These are phyloP conservation scores for Naegleria lovaniensis DNA, from an alignment of 208 protist species.

Conservation along the genomic window DNA sequence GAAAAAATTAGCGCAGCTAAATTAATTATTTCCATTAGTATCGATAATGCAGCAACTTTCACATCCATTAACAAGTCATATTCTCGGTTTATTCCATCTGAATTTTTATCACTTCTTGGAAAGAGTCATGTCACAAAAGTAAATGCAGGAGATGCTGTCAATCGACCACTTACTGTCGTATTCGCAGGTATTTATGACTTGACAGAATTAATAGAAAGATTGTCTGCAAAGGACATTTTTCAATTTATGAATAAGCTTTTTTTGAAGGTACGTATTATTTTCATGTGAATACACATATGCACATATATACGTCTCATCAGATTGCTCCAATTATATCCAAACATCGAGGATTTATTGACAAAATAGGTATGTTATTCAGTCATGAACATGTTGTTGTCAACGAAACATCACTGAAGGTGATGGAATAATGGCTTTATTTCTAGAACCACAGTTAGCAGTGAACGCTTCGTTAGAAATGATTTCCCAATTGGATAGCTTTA, in stretches of 20 bases:
- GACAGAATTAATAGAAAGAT: slow-evolving; percentile 41
- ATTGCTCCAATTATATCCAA: slow-evolving; percentile 32
- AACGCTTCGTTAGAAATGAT: no score
- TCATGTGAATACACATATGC: no score
- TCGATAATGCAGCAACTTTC: neutral
- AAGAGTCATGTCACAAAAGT: neutral
- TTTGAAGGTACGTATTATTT: no score
- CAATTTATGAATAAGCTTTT: slow-evolving; percentile 36
- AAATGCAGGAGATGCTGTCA: neutral
- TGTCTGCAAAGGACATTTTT: slow-evolving; percentile 36
- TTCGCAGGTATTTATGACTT: slow-evolving; percentile 49
- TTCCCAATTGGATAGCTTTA: no score
- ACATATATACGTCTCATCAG: no score
- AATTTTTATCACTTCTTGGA: neutral
- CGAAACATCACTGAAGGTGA: no score
- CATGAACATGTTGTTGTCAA: no score
- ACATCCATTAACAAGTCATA: neutral
- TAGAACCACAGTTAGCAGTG: no score
- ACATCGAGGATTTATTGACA: slow-evolving; percentile 48
- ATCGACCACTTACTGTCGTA: slow-evolving; percentile 32
- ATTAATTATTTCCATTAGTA: neutral
- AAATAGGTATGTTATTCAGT: no score
- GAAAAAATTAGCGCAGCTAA: no score
- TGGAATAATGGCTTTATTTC: no score
- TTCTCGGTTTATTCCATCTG: neutral